A percentile compares a stretch with the other conserved stretches of the same genome.
These are phyloP conservation scores for Thymus mandschuricus DNA, from an alignment of 257 asterid species.

Conservation along the genomic window DNA sequence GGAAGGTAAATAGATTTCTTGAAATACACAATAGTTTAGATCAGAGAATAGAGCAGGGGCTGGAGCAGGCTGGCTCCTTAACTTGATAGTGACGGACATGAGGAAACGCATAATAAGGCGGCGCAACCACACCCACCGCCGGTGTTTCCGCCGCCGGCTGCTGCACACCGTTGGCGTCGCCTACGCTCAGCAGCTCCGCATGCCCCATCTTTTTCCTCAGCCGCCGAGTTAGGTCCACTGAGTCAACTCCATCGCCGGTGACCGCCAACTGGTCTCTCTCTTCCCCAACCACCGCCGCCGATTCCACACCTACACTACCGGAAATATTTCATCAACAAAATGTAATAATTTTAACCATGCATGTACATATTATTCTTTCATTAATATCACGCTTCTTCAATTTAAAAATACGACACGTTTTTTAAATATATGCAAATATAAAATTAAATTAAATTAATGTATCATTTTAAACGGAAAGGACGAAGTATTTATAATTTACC, in stretches of 20 bases:
- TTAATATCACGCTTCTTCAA: no score
- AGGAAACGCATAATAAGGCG: slow-evolving; percentile 5
- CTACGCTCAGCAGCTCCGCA: slow-evolving; percentile 46
- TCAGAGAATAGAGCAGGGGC: slow-evolving; percentile 42
- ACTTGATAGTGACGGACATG: background rate
- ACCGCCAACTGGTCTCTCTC: slow-evolving; percentile 49
- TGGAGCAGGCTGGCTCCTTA: slow-evolving; percentile 19
- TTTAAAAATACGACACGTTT: no score
- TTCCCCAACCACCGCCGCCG: slow-evolving; percentile 40
- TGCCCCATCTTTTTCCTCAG: slow-evolving; percentile 56
- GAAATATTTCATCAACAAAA: background rate
- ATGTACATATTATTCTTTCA: no score
- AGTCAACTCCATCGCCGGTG: slow-evolving; percentile 55
- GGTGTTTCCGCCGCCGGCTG: background rate
- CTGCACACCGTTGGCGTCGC: slow-evolving; percentile 23
- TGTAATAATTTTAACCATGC: no score
- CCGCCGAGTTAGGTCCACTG: slow-evolving; percentile 39
- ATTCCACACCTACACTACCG: slow-evolving; percentile 41
- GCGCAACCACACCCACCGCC: slow-evolving; percentile 13
- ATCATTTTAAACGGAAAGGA: no score
- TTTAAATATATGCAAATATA: no score
- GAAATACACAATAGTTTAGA: background rate
- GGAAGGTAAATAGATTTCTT: background rate
- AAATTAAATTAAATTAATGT: no score
- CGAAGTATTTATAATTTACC: slow-evolving; percentile 29